Evolutionary conservation across 768 basidiomycete genomes (phyloP).

Genomic region (Gautieria morchelliformis): DNA sequence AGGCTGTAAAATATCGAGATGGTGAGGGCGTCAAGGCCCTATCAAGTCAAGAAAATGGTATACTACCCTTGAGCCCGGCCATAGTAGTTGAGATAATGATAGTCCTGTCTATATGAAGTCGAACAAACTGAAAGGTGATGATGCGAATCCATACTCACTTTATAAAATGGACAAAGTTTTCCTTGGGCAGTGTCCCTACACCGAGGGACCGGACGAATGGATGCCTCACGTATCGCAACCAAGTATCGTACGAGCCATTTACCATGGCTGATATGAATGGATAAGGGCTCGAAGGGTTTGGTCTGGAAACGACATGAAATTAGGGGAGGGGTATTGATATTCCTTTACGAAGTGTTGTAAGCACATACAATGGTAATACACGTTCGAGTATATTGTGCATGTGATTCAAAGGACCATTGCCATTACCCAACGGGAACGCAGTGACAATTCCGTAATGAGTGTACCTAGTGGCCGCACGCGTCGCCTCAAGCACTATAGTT

Average conservation of each 20-base stretch:
- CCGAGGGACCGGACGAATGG: conserved; percentile 75
- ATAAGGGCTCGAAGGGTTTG: conserved; percentile 49
- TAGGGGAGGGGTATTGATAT: neutral
- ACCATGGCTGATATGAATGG: conserved; percentile 64
- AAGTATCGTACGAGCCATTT: conserved; percentile 38
- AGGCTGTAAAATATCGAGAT: conserved; percentile 33
- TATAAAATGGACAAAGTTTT: conserved; percentile 78
- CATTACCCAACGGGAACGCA: conserved; percentile 57
- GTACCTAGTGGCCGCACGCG: conserved; percentile 52
- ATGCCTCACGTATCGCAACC: conserved; percentile 76
- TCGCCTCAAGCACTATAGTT: conserved; percentile 47
- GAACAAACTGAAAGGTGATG: neutral
- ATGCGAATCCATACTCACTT: conserved; percentile 36
- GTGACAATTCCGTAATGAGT: conserved; percentile 67
- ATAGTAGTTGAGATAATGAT: conserved; percentile 75
- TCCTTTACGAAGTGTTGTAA: neutral
- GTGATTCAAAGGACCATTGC: conserved; percentile 84
- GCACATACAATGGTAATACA: conserved; percentile 46
- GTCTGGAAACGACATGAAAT: conserved; percentile 27
- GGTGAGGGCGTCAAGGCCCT: neutral
- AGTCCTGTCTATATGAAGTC: conserved; percentile 53
- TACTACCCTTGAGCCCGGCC: conserved; percentile 65
- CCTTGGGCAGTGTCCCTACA: conserved; percentile 51
- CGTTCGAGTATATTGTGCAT: conserved; percentile 46
- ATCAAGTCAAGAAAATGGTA: neutral